Percentiles rank a stretch among this genome's conserved stretches.
These are phyloP conservation scores for Ceratocystiopsis sp. DNA, from an alignment of 2,329 filamentous ascomycete genomes.

Conservation along the genomic window DNA sequence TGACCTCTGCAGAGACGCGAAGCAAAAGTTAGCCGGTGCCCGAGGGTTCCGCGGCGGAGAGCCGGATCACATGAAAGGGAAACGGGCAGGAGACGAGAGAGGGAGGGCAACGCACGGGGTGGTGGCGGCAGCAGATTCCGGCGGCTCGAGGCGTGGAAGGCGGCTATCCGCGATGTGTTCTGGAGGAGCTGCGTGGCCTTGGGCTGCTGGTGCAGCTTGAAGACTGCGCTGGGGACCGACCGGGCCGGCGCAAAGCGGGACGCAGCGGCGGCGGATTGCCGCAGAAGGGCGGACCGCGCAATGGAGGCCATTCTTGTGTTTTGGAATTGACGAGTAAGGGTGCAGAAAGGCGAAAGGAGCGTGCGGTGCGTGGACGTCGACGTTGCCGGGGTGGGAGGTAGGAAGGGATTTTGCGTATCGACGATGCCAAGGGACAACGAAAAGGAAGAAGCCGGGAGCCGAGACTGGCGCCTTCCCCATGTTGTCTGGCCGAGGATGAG, in stretches of 20 bases:
- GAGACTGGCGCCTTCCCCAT: not conserved
- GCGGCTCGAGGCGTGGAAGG: constrained; percentile 73
- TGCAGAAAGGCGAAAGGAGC: not conserved
- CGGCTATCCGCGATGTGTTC: constrained; percentile 41
- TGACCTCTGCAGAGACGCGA: not conserved
- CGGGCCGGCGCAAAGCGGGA: constrained; percentile 8
- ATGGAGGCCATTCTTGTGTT: constrained; percentile 34
- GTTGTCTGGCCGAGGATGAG: constrained; percentile 10
- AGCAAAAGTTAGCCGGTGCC: too few relatives aligned
- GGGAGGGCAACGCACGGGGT: constrained; percentile 48
- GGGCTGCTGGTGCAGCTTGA: constrained; percentile 11
- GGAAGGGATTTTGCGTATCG: not conserved
- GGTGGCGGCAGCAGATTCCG: constrained; percentile 64
- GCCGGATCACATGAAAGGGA: too few relatives aligned
- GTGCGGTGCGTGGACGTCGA: not conserved
- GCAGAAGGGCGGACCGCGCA: constrained; percentile 35
- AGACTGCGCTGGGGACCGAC: constrained; percentile 9
- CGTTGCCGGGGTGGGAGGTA: too few relatives aligned
- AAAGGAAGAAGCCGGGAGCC: constrained; percentile 8
- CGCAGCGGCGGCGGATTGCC: constrained; percentile 27
- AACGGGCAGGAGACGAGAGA: too few relatives aligned
- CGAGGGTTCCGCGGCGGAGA: too few relatives aligned
- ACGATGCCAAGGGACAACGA: constrained; percentile 1
- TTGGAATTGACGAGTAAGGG: too few relatives aligned
- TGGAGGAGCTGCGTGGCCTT: constrained; percentile 10